Conservation (phyloP, 331 rosid genomes). For the Malus hybrid region DNA sequence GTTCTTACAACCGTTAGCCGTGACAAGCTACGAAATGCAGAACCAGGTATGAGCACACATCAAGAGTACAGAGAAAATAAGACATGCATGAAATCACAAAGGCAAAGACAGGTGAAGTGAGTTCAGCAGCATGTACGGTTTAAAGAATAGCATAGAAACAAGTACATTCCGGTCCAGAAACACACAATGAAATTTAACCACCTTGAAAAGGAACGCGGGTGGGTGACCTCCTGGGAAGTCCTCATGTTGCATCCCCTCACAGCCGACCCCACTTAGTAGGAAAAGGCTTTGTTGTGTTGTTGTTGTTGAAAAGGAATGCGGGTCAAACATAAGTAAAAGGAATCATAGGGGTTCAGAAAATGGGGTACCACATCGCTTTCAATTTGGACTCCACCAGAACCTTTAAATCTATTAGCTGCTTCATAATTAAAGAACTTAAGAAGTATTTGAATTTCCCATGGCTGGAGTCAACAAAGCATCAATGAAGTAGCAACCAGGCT, state of each 20-base stretch:
- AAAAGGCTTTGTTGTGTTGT: no score
- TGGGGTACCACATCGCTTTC: conserved; percentile 80
- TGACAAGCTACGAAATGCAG: conserved; percentile 49
- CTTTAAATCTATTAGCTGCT: conserved; percentile 43
- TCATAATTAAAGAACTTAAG: conserved; percentile 55
- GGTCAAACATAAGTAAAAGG: neutral
- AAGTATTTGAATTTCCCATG: conserved; percentile 44
- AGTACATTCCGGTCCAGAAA: neutral
- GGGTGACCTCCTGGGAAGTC: no score
- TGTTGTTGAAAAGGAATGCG: neutral
- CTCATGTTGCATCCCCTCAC: no score
- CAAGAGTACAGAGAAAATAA: neutral
- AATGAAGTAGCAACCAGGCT: conserved; percentile 94
- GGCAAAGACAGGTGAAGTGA: neutral
- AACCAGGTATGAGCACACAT: neutral
- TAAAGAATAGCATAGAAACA: neutral
- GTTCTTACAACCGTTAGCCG: conserved; percentile 64
- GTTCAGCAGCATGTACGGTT: neutral
- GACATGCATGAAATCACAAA: neutral
- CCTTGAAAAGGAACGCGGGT: no score
- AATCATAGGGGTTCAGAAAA: conserved; percentile 7
- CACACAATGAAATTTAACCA: neutral
- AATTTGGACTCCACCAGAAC: conserved; percentile 76
- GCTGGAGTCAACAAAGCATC: conserved; percentile 74
- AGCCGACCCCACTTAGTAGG: no score